Evolutionary conservation across 1,139 yeast genomes (phyloP).

Genomic region (Pneumocystis murina): DNA sequence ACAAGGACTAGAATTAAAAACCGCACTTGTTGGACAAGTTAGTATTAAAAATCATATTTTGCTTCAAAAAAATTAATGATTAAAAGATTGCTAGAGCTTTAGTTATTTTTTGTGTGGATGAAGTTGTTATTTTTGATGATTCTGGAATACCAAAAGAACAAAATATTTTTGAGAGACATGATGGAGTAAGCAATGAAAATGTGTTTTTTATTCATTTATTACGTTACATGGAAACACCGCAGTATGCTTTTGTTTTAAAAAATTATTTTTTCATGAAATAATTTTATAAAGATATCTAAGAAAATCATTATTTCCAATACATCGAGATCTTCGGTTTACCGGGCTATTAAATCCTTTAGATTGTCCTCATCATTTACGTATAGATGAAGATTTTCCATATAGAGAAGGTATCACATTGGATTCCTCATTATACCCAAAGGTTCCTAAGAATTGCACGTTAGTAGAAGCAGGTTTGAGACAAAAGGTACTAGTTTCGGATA

Average conservation of each 20-base stretch:
- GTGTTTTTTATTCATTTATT: slow-evolving; percentile 7
- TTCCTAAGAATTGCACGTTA: slow-evolving; percentile 3
- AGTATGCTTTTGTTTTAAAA: background rate
- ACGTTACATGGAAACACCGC: slow-evolving; percentile 11
- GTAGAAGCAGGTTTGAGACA: slow-evolving; percentile 8
- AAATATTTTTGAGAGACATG: slow-evolving; percentile 3
- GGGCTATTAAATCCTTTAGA: slow-evolving; percentile 9
- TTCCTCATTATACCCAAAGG: background rate
- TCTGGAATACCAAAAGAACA: background rate
- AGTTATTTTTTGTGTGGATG: slow-evolving; percentile 9
- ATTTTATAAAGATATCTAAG: slow-evolving; percentile 2
- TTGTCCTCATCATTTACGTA: slow-evolving; percentile 10
- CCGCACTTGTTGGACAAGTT: slow-evolving; percentile 8
- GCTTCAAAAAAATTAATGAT: background rate
- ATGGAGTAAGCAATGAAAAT: slow-evolving; percentile 3
- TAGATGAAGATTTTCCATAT: slow-evolving; percentile 9
- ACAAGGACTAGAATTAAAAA: slow-evolving; percentile 9
- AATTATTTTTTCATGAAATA: background rate
- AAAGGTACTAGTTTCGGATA: slow-evolving; percentile 6
- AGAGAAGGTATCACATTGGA: slow-evolving; percentile 10
- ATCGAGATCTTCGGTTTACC: slow-evolving; percentile 8
- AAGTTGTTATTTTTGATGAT: slow-evolving; percentile 10
- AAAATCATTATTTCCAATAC: slow-evolving; percentile 9
- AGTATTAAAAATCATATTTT: too few relatives aligned
- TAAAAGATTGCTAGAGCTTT: slow-evolving; percentile 8